A percentile compares a stretch with the other conserved stretches of the same genome.
These are phyloP conservation scores for Hygrophorus pudorinus DNA, from an alignment of 768 basidiomycete species.

Conservation along the genomic window DNA sequence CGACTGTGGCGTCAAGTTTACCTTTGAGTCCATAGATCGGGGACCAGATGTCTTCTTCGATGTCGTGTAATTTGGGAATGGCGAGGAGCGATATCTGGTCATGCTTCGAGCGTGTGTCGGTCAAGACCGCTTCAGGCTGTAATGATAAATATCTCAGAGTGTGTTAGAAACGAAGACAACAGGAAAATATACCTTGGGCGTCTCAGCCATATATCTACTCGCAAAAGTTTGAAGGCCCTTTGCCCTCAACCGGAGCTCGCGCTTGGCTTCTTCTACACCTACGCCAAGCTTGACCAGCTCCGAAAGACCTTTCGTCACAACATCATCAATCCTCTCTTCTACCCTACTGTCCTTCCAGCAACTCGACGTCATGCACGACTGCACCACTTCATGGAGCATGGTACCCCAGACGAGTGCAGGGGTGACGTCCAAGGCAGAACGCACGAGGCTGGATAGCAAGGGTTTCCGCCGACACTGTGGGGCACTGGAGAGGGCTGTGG, in stretches of 20 bases:
- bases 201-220: conserved; percentile 50
- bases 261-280: conserved; percentile 50
- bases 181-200: conserved; percentile 44
- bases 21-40: conserved; percentile 93
- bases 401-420: conserved; percentile 84
- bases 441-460: conserved; percentile 58
- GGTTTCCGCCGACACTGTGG: conserved; percentile 81
- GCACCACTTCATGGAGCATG: conserved; percentile 87
- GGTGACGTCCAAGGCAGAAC: conserved; percentile 41
- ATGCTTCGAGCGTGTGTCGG: conserved; percentile 49
- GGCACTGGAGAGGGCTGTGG: conserved; percentile 79
- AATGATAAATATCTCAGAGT: neutral
- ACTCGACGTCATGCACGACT: conserved; percentile 54
- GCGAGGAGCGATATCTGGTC: conserved; percentile 51
- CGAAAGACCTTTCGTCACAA: conserved; percentile 41
- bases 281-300: conserved; percentile 55
- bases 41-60: conserved; percentile 98
- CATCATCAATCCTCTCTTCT: conserved; percentile 46
- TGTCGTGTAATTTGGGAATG: conserved; percentile 66
- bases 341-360: conserved; percentile 60
- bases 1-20: conserved; percentile 86
- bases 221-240: conserved; percentile 58
- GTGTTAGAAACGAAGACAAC: neutral
- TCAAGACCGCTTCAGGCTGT: conserved; percentile 56
- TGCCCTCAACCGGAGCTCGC: conserved; percentile 52